Conservation (phyloP, 352 stramenopile species). For the Phytophthora ramorum region DNA sequence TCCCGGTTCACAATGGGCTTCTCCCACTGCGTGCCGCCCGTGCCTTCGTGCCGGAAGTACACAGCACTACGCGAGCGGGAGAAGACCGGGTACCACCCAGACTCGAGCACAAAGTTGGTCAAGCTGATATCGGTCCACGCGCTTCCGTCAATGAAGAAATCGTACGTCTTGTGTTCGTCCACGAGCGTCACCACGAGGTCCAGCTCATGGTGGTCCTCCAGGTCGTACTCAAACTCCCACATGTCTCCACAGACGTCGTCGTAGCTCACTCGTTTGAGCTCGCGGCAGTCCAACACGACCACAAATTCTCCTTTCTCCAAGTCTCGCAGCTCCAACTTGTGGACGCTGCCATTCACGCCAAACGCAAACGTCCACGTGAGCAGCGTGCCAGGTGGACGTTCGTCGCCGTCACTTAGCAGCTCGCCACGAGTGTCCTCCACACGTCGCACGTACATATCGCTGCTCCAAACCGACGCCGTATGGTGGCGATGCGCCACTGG, state of each 20-base stretch:
- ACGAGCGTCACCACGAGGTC: constrained; percentile 71
- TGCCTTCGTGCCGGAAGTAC: constrained; percentile 79
- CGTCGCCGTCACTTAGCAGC: constrained; percentile 49
- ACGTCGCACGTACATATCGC: constrained; percentile 78
- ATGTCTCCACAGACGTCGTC: constrained; percentile 71
- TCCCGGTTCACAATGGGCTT: constrained; percentile 72
- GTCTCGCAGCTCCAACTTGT: constrained; percentile 81
- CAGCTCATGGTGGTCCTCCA: constrained; percentile 77
- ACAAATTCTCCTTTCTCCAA: constrained; percentile 79
- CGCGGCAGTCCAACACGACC: constrained; percentile 75
- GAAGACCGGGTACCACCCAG: constrained; percentile 79
- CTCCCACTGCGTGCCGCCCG: constrained; percentile 77
- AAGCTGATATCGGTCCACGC: constrained; percentile 74
- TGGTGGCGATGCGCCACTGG: constrained; percentile 38
- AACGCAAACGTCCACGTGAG: constrained; percentile 87
- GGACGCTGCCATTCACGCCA: constrained; percentile 71
- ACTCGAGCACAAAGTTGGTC: constrained; percentile 86
- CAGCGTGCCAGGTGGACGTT: constrained; percentile 50
- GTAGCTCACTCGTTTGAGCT: constrained; percentile 61
- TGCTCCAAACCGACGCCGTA: constrained; percentile 72
- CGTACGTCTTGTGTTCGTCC: constrained; percentile 71
- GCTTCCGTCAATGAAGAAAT: constrained; percentile 80
- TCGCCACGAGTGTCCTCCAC: constrained; percentile 59
- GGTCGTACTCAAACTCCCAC: constrained; percentile 79
- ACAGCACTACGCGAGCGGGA: constrained; percentile 74